These are phyloP conservation scores for Tetrahymena malaccensis DNA, from an alignment of 73 alveolate genomes.

Conservation along the genomic window DNA sequence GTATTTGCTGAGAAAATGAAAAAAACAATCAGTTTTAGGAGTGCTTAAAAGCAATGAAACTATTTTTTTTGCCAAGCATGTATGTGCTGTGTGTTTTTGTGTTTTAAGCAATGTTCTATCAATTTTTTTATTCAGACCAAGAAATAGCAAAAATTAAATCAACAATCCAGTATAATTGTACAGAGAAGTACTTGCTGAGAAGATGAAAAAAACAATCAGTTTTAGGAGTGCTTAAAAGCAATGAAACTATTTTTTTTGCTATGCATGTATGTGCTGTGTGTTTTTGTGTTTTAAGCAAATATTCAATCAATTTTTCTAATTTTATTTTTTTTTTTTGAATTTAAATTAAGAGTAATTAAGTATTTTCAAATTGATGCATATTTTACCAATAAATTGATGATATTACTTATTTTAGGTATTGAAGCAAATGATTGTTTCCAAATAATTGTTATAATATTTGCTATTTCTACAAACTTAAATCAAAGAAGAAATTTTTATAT, in stretches of 20 bases:
- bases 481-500: too few species aligned
- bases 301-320: too few species aligned
- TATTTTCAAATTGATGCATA: neutral
- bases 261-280: too few species aligned
- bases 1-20: neutral
- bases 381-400: neutral
- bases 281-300: too few species aligned
- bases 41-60: neutral
- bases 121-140: neutral
- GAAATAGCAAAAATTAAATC: neutral
- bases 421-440: neutral
- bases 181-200: neutral
- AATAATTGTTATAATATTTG: neutral
- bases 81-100: too few species aligned
- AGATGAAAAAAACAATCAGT: neutral
- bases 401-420: too few species aligned
- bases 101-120: too few species aligned
- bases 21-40: neutral
- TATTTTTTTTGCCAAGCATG: too few species aligned
- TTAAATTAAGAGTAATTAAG: neutral
- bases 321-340: neutral
- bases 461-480: neutral
- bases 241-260: neutral
- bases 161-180: neutral
- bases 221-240: neutral